Conservation (phyloP, 1,284 basidiomycete species). For the Mixia osmundae region DNA sequence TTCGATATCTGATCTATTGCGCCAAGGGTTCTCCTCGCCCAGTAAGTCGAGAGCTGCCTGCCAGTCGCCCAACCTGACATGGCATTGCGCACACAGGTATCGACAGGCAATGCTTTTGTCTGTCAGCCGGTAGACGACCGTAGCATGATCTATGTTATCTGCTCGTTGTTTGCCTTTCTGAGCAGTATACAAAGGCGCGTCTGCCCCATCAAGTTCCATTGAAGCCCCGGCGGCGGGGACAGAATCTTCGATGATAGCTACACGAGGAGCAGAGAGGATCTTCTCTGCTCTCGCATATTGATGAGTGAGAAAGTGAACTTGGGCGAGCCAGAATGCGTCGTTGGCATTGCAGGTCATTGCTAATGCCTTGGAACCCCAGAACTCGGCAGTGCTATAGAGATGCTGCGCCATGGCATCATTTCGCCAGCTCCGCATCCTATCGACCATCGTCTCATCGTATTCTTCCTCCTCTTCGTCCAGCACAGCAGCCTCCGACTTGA, state of each 20-base stretch:
- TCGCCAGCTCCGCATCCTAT: constrained; percentile 87
- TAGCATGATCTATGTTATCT: not conserved
- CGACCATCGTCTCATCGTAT: constrained; percentile 39
- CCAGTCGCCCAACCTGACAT: constrained; percentile 82
- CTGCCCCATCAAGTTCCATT: no score
- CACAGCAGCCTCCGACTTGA: not conserved
- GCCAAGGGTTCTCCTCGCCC: constrained; percentile 21
- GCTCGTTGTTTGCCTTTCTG: constrained; percentile 7
- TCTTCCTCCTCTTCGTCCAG: constrained; percentile 2
- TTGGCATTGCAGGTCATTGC: constrained; percentile 41
- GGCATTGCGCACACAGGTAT: constrained; percentile 81
- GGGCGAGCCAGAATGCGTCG: constrained; percentile 97
- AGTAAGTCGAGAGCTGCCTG: constrained; percentile 77
- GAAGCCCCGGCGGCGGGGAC: no score
- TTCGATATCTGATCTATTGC: not conserved
- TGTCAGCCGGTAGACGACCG: constrained; percentile 30
- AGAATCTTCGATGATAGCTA: not conserved
- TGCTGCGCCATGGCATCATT: constrained; percentile 97
- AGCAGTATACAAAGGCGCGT: no score
- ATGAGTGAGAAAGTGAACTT: constrained; percentile 83
- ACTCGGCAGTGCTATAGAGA: constrained; percentile 85
- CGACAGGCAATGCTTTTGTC: constrained; percentile 80
- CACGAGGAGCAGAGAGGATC: constrained; percentile 31
- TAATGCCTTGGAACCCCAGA: constrained; percentile 47
- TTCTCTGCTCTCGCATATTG: constrained; percentile 85